Conservation (phyloP, 768 basidiomycete species). For the Hydnomerulius pinastri region DNA sequence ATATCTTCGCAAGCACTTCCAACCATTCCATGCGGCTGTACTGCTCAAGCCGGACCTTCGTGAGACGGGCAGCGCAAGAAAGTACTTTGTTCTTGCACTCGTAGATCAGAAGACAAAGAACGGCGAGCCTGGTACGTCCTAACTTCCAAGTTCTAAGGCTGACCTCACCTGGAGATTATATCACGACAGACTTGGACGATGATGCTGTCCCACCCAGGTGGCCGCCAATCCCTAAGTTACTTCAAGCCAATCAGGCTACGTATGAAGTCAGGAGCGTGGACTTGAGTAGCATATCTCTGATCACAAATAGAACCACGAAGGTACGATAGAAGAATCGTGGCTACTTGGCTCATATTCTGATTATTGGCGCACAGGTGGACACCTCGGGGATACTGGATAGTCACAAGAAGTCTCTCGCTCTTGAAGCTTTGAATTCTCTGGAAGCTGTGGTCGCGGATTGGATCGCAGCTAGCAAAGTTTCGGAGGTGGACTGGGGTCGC, state of each 20-base stretch:
- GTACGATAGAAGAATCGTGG: constrained; percentile 59
- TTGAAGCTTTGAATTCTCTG: constrained; percentile 54
- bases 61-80: constrained; percentile 49
- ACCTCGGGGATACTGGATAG: constrained; percentile 66
- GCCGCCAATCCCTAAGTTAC: constrained; percentile 59
- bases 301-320: constrained; percentile 74
- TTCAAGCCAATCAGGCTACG: constrained; percentile 50
- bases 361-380: constrained; percentile 57
- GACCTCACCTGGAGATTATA: no score
- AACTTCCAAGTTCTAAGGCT: no score
- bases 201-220: constrained; percentile 71
- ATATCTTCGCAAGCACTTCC: constrained; percentile 64
- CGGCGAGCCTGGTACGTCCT: constrained; percentile 50
- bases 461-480: constrained; percentile 44
- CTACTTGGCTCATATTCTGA: neutral
- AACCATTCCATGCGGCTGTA: constrained; percentile 65
- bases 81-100: constrained; percentile 71
- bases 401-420: constrained; percentile 63
- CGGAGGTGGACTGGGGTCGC: constrained; percentile 85
- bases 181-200: constrained; percentile 52
- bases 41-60: constrained; percentile 65
- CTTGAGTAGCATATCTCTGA: constrained; percentile 71
- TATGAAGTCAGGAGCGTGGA: constrained; percentile 72
- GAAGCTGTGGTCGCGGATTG: constrained; percentile 58
- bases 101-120: constrained; percentile 65